These are phyloP conservation scores for Thecaphora thlaspeos DNA, from an alignment of 1,284 basidiomycete genomes.

Conservation along the genomic window DNA sequence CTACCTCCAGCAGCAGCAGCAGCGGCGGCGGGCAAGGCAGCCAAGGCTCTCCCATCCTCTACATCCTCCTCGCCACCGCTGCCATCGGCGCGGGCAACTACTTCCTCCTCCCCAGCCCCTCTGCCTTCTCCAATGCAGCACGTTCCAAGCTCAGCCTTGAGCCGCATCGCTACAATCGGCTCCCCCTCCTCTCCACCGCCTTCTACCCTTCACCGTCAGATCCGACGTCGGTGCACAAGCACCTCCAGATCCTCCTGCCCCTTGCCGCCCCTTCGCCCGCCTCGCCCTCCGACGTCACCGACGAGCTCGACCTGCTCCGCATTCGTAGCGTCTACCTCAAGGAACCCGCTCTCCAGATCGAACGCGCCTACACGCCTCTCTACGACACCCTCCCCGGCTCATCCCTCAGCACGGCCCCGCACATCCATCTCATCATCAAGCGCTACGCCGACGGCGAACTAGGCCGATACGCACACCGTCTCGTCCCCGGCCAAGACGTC, in stretches of 20 bases:
- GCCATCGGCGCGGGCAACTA: conserved; percentile 9
- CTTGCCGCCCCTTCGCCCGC: neutral
- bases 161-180: conserved; percentile 12
- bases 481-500: conserved; percentile 14
- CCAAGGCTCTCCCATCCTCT: neutral
- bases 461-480: conserved; percentile 26
- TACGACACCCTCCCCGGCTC: conserved; percentile 25
- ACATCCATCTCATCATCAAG: conserved; percentile 34
- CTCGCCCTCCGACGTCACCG: neutral
- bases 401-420: neutral
- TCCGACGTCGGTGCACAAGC: conserved; percentile 14
- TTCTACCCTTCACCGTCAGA: too few species aligned
- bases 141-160: conserved; percentile 15
- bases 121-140: too few species aligned
- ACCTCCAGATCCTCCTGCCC: conserved; percentile 14
- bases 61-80: conserved; percentile 16
- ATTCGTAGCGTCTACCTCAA: conserved; percentile 35
- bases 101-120: neutral
- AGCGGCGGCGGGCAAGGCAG: too few species aligned
- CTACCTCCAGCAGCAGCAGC: neutral
- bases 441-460: conserved; percentile 40
- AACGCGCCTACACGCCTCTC: conserved; percentile 43
- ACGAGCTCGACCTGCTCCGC: conserved; percentile 4
- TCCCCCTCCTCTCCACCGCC: too few species aligned
- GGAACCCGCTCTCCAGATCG: conserved; percentile 39